Evolutionary conservation across 257 asterid species (phyloP).

Genomic region (Avicennia marina): DNA sequence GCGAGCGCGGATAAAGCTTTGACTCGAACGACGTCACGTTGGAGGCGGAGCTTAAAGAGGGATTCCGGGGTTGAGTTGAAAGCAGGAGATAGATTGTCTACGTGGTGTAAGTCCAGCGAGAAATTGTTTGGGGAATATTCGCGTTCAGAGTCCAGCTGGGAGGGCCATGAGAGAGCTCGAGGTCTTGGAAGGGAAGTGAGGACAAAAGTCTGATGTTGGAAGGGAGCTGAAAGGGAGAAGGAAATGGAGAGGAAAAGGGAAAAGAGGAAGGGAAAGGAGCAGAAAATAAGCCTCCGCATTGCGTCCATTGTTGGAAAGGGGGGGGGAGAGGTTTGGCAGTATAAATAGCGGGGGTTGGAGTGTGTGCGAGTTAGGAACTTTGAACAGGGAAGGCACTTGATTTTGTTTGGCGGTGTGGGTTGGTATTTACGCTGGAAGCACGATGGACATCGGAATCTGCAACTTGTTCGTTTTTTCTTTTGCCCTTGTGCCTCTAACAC

Average conservation of each 20-base stretch:
- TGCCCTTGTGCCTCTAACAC: no score
- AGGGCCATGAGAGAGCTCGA: slow-evolving; percentile 28
- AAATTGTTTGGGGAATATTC: slow-evolving; percentile 23
- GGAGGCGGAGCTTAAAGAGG: slow-evolving; percentile 64
- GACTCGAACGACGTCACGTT: slow-evolving; percentile 57
- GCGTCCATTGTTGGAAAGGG: no score
- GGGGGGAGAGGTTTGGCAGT: no score
- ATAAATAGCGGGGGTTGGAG: no score
- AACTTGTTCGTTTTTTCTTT: no score
- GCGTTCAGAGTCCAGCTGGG: slow-evolving; percentile 14
- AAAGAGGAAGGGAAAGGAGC: slow-evolving; percentile 13
- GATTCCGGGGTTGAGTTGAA: slow-evolving; percentile 44
- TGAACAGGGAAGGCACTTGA: no score
- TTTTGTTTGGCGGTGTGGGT: no score
- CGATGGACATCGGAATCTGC: no score
- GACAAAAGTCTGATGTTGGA: slow-evolving; percentile 35
- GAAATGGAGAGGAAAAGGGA: slow-evolving; percentile 15
- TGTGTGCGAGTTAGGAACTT: no score
- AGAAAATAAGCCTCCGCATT: no score
- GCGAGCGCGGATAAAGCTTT: slow-evolving; percentile 29
- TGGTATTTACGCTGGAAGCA: no score
- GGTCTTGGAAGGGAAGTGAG: slow-evolving; percentile 53
- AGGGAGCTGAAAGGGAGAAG: slow-evolving; percentile 20
- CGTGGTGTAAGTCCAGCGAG: slow-evolving; percentile 51
- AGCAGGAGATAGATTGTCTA: slow-evolving; percentile 48